Conservation (phyloP, 495 filamentous ascomycete genomes). For the Aspergillus mulundensis region DNA sequence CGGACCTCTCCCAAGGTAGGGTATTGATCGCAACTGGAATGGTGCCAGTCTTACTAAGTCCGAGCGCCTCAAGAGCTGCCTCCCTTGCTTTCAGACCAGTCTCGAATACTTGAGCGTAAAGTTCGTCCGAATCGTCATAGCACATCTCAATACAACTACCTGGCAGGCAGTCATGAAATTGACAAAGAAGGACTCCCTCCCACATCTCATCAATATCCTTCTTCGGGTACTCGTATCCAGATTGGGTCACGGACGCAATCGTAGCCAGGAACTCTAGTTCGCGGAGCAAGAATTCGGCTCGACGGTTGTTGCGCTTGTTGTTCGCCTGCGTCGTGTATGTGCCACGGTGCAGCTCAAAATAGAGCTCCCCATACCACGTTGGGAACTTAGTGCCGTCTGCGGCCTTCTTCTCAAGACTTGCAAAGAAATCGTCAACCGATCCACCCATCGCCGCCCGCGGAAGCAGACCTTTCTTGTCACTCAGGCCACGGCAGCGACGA, state of each 20-base stretch:
- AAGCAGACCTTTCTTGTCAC: conserved; percentile 76
- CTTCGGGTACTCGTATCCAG: conserved; percentile 82
- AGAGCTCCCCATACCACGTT: conserved; percentile 97
- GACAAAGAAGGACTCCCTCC: conserved; percentile 80
- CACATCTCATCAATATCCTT: conserved; percentile 88
- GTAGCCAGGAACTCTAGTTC: conserved; percentile 89
- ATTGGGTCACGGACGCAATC: conserved; percentile 65
- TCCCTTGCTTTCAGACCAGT: conserved; percentile 68
- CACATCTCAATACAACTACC: conserved; percentile 97
- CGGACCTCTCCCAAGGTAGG: conserved; percentile 73
- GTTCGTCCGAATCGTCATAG: conserved; percentile 85
- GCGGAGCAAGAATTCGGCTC: conserved; percentile 75
- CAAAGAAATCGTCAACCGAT: conserved; percentile 96
- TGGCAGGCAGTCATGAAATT: conserved; percentile 96
- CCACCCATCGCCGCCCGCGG: conserved; percentile 86
- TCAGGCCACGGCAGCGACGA: conserved; percentile 87
- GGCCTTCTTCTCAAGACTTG: conserved; percentile 67
- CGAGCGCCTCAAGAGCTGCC: conserved; percentile 63
- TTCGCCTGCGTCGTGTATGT: conserved; percentile 97
- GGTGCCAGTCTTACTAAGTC: conserved; percentile 42
- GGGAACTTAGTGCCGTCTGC: conserved; percentile 72
- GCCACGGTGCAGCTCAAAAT: conserved; percentile 93
- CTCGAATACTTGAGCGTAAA: conserved; percentile 80
- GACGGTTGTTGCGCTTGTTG: conserved; percentile 92
- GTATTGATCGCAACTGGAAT: conserved; percentile 66